Conservation (phyloP, 148 eudicot species). For the Vaccinium myrtillus region DNA sequence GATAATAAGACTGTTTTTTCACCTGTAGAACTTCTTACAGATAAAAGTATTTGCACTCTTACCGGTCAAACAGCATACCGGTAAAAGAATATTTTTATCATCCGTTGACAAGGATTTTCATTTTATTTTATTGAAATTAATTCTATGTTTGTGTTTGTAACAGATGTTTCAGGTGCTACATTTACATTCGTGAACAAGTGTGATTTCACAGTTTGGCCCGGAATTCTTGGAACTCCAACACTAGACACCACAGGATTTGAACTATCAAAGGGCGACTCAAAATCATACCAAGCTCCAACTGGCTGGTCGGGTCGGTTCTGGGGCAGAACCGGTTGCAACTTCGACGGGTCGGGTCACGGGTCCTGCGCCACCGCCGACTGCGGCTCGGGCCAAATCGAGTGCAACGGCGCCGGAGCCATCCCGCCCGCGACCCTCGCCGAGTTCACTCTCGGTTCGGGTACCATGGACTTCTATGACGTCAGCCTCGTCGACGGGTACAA, state of each 20-base stretch:
- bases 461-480: constrained; percentile 76
- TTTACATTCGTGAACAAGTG: constrained; percentile 77
- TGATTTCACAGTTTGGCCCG: constrained; percentile 73
- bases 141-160: neutral
- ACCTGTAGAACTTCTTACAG: too few species aligned
- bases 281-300: constrained; percentile 52
- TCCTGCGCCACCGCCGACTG: constrained; percentile 71
- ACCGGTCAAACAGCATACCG: too few species aligned
- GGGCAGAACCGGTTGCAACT: constrained; percentile 74
- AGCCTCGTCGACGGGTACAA: constrained; percentile 90
- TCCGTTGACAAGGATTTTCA: too few species aligned
- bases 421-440: constrained; percentile 80
- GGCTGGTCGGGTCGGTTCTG: constrained; percentile 97
- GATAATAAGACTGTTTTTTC: too few species aligned
- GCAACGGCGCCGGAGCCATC: constrained; percentile 62
- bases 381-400: constrained; percentile 55
- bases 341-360: constrained; percentile 60
- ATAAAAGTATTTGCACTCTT: too few species aligned
- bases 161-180: constrained; percentile 36
- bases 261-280: constrained; percentile 45
- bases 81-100: too few species aligned
- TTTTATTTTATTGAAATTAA: neutral
- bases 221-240: constrained; percentile 48
- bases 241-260: constrained; percentile 68
- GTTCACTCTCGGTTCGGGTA: constrained; percentile 70